phyloP scores from a whole-genome alignment of 2,329 filamentous ascomycete genomes.

The Chaetoscypha palmicola region DNA sequence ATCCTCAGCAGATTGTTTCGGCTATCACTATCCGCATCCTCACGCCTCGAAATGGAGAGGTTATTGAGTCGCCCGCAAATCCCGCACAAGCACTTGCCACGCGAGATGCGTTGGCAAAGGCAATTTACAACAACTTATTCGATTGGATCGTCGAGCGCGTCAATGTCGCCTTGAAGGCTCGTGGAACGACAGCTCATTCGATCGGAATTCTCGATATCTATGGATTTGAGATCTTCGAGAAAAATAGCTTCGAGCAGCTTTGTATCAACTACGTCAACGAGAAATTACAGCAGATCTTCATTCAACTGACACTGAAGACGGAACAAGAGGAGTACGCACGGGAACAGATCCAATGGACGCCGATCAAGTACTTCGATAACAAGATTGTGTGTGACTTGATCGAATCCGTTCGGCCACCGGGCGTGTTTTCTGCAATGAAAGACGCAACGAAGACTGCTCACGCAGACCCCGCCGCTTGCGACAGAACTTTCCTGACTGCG shows the following conservation, averaged over 20 bases:
- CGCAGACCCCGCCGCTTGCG: constrained; percentile 87
- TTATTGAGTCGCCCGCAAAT: constrained; percentile 74
- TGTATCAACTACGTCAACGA: constrained; percentile 99
- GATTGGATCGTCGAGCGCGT: constrained; percentile 96
- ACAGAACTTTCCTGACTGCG: constrained; percentile 91
- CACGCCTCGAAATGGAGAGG: constrained; percentile 57
- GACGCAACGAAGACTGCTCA: constrained; percentile 98
- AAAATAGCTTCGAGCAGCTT: constrained; percentile 97
- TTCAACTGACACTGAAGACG: constrained; percentile 90
- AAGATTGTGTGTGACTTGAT: constrained; percentile 98
- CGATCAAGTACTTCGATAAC: constrained; percentile 99
- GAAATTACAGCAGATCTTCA: constrained; percentile 98
- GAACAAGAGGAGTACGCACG: constrained; percentile 96
- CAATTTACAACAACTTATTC: constrained; percentile 96
- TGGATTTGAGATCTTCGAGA: constrained; percentile 98
- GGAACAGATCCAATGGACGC: constrained; percentile 97
- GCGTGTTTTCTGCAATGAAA: constrained; percentile 92
- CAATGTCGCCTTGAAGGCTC: constrained; percentile 78
- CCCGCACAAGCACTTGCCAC: constrained; percentile 78
- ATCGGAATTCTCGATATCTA: constrained; percentile 99
- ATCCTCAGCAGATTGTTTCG: constrained; percentile 71
- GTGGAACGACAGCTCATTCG: constrained; percentile 68
- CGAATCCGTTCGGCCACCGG: constrained; percentile 81
- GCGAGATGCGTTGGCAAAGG: constrained; percentile 85
- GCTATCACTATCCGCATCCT: constrained; percentile 86